These are phyloP conservation scores for Pharus latifolius DNA, from an alignment of 176 grass and related monocot genomes.

Conservation along the genomic window DNA sequence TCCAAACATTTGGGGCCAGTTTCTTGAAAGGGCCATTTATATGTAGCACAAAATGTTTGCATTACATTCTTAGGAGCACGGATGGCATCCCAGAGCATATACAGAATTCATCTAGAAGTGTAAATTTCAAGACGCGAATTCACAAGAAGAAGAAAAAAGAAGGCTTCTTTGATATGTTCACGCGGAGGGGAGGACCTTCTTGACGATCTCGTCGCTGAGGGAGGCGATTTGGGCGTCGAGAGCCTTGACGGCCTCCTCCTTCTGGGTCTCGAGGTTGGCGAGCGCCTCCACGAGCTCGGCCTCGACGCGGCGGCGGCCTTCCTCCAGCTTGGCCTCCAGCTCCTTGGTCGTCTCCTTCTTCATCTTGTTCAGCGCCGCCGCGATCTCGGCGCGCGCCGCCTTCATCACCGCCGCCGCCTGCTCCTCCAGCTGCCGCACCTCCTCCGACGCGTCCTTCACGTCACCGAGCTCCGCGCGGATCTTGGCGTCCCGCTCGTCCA, in stretches of 20 bases:
- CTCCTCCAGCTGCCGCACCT: slow-evolving; percentile 93
- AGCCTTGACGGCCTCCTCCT: slow-evolving; percentile 65
- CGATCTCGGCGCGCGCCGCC: slow-evolving; percentile 86
- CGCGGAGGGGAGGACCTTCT: slow-evolving; percentile 66
- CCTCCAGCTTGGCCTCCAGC: slow-evolving; percentile 72
- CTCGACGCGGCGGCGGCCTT: slow-evolving; percentile 70
- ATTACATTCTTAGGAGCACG: no score
- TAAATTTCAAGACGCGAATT: no score
- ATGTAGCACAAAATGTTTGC: no score
- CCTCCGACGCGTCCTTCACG: slow-evolving; percentile 88
- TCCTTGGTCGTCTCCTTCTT: slow-evolving; percentile 88
- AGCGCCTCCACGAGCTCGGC: slow-evolving; percentile 79
- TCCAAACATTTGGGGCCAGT: no score
- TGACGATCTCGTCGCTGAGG: slow-evolving; percentile 95
- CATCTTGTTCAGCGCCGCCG: slow-evolving; percentile 96
- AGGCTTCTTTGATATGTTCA: slow-evolving; percentile 22
- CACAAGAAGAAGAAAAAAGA: no score
- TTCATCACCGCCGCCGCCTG: slow-evolving; percentile 63
- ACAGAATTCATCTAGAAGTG: no score
- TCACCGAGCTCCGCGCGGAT: slow-evolving; percentile 75
- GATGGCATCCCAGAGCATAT: no score
- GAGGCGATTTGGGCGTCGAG: slow-evolving; percentile 87
- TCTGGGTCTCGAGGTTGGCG: slow-evolving; percentile 67
- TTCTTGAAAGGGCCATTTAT: no score
- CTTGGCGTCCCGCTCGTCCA: slow-evolving; percentile 90